Conservation (phyloP, 352 stramenopile species). For the Globisporangium nunn region DNA sequence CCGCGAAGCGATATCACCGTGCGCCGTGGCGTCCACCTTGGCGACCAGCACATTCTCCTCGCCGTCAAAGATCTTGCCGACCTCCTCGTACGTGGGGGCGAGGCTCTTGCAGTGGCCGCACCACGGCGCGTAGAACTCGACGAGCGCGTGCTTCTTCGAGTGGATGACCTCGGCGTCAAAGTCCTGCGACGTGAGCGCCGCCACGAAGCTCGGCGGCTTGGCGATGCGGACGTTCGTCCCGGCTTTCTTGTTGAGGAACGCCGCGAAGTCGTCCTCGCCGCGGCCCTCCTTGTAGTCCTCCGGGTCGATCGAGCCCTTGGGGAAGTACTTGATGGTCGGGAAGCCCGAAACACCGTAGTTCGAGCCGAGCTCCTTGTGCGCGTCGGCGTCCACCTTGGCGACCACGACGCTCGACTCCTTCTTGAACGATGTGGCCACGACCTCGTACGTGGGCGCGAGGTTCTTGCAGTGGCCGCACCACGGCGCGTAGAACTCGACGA, state of each 20-base stretch:
- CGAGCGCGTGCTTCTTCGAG: slow-evolving; percentile 81
- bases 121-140: slow-evolving; percentile 86
- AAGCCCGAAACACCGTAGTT: slow-evolving; percentile 89
- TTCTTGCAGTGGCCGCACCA: slow-evolving; percentile 95
- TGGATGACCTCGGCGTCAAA: slow-evolving; percentile 79
- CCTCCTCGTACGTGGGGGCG: slow-evolving; percentile 77
- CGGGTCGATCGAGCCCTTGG: slow-evolving; percentile 59
- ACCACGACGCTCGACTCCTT: slow-evolving; percentile 80
- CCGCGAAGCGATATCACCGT: slow-evolving; percentile 46
- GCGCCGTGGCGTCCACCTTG: slow-evolving; percentile 76
- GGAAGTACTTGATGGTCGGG: slow-evolving; percentile 92
- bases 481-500: slow-evolving; percentile 92
- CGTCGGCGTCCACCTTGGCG: slow-evolving; percentile 88
- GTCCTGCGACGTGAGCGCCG: slow-evolving; percentile 46
- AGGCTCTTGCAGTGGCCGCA: slow-evolving; percentile 60
- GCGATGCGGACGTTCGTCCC: slow-evolving; percentile 62
- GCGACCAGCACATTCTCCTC: slow-evolving; percentile 79
- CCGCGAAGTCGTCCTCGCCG: slow-evolving; percentile 71
- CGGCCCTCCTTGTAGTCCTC: slow-evolving; percentile 87
- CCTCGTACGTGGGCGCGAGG: slow-evolving; percentile 73
- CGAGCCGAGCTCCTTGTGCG: slow-evolving; percentile 67
- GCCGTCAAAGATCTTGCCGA: slow-evolving; percentile 63
- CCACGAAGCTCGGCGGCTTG: slow-evolving; percentile 64
- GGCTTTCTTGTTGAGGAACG: slow-evolving; percentile 73
- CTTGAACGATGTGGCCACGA: slow-evolving; percentile 84